Conservation (phyloP, 345 rosid species). For the Gossypium australe region DNA sequence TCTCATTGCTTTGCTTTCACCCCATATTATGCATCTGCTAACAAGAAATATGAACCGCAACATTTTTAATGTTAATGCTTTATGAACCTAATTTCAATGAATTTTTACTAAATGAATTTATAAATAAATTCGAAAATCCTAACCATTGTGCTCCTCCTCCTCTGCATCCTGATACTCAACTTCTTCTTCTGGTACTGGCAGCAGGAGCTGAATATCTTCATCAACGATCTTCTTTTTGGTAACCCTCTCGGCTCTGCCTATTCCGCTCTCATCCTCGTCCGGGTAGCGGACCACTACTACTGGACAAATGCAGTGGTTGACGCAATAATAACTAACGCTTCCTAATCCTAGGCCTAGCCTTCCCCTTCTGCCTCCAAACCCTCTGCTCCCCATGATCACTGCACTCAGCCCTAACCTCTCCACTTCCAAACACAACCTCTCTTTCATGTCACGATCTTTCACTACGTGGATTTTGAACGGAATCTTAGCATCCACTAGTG, state of each 20-base stretch:
- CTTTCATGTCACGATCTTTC: slow-evolving; percentile 88
- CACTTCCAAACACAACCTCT: slow-evolving; percentile 78
- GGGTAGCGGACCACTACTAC: slow-evolving; percentile 61
- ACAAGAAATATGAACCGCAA: too few relatives aligned
- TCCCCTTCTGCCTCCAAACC: slow-evolving; percentile 65
- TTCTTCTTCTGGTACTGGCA: slow-evolving; percentile 59
- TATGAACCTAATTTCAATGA: too few relatives aligned
- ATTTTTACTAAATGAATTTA: too few relatives aligned
- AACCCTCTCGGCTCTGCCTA: slow-evolving; percentile 5
- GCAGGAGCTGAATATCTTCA: slow-evolving; percentile 27
- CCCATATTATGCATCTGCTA: background rate
- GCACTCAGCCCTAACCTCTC: slow-evolving; percentile 75
- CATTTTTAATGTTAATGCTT: too few relatives aligned
- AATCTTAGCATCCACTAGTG: slow-evolving; percentile 57
- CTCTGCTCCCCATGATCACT: slow-evolving; percentile 83
- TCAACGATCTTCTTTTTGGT: slow-evolving; percentile 9
- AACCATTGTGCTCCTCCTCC: slow-evolving; percentile 35
- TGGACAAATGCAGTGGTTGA: slow-evolving; percentile 81
- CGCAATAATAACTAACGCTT: slow-evolving; percentile 83
- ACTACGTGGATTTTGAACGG: slow-evolving; percentile 75
- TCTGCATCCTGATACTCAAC: slow-evolving; percentile 42
- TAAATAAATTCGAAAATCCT: background rate
- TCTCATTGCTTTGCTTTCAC: too few relatives aligned
- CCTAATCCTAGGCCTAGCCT: slow-evolving; percentile 65
- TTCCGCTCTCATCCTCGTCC: slow-evolving; percentile 31